phyloP scores from a whole-genome alignment of 2,329 filamentous ascomycete species.

The Sporothrix pseudoabietina region DNA sequence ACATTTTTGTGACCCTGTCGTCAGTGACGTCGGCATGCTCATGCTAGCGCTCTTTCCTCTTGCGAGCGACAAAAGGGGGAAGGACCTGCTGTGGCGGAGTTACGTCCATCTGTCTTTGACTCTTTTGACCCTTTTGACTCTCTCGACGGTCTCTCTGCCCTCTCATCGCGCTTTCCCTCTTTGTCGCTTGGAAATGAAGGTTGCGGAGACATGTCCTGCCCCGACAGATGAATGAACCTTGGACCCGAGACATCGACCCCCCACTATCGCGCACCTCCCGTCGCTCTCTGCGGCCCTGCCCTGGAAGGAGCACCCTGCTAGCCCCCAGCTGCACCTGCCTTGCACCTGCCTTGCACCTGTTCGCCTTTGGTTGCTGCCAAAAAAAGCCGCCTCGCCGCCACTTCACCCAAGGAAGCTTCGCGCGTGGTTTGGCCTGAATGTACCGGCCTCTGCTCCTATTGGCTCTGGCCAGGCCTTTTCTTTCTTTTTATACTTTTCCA shows the following conservation, averaged over 20 bases:
- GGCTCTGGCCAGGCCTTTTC: not conserved
- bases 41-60: slow-evolving; percentile 19
- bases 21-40: slow-evolving; percentile 21
- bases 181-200: not conserved
- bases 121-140: not conserved
- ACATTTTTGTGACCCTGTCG: slow-evolving; percentile 2
- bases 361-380: not conserved
- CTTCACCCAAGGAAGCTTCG: slow-evolving; percentile 13
- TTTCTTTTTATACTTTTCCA: not conserved
- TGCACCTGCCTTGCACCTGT: slow-evolving; percentile 2
- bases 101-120: not conserved
- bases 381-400: not conserved
- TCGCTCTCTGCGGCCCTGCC: slow-evolving; percentile 10
- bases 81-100: slow-evolving; percentile 3
- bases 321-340: slow-evolving; percentile 5
- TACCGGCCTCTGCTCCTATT: slow-evolving; percentile 23
- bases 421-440: slow-evolving; percentile 6
- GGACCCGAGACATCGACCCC: not conserved
- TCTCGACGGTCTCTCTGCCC: not conserved
- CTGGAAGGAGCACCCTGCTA: slow-evolving; percentile 15
- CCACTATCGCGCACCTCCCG: not conserved
- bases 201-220: not conserved
- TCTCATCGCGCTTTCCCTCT: slow-evolving; percentile 11
- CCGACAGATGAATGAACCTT: not conserved
- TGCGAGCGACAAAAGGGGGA: not conserved